Base-by-base conservation (phyloP, 2,329 filamentous ascomycete species). In the Allantophomopsis cytisporea region DNA sequence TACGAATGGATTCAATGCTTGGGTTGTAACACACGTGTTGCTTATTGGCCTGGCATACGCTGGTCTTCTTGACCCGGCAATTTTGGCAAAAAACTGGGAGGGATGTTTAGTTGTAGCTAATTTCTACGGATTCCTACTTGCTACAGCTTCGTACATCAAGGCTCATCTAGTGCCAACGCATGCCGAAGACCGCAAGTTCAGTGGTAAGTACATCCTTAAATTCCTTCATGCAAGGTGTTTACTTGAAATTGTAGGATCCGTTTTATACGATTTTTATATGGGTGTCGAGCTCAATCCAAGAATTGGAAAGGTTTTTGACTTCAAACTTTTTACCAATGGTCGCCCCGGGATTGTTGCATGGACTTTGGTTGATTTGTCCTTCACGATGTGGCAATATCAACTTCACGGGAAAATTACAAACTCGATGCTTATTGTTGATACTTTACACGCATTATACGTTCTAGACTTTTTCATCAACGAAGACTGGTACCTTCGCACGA, bases 401-500 rank as follows among this genome's bases (percentile, higher is more conserved):
- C 54, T 47, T 2, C 53, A 60, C 28, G 60, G 59, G 13, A 57
- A 54, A n/a, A 50, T 65, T 38, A 59, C 56, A 11, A 60, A 60
- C 23, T 60, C 60, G 2, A 55, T 69, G 12, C 46, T 69, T 1
- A 53, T 68, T 7, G 57, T 64, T 7, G 60, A 60, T 6, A 52
- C 63, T 23, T 54, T 69, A 2, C 66, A 69, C 41, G 48, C 52
- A 1, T 46, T 66, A 7, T 68, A 69, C 38, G 60, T 66, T 7
- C 44, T 67, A 1, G 65, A 69, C 36, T 68, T 69, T 41, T 69
- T 69, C 37, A 50, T 62, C 35, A 64, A 65, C 7, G 63, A 65
- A 41, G 53, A 56, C 2, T 66, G 62, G 62, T 64, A 65, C 39
- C 47, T 61, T 35, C 49, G 52, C 21, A 60, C 57, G 12, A 54